These are phyloP conservation scores for Termitomyces sp. DNA, from an alignment of 768 basidiomycete species.

Conservation along the genomic window DNA sequence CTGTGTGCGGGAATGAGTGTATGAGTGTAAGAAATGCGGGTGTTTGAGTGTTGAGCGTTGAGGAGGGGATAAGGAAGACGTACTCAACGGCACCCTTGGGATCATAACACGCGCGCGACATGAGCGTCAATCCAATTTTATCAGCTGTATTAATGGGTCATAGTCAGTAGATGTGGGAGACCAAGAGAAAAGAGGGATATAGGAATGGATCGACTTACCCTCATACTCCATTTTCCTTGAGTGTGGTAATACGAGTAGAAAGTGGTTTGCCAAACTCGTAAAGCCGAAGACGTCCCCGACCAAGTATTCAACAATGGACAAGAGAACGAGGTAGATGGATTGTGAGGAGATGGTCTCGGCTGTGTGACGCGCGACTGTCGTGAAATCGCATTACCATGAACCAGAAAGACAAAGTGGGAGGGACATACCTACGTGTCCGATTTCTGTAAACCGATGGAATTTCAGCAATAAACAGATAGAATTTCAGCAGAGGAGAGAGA, in stretches of 20 bases:
- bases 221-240: constrained; percentile 79
- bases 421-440: constrained; percentile 65
- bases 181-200: not conserved
- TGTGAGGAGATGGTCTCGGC: constrained; percentile 53
- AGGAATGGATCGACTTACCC: constrained; percentile 32
- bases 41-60: not conserved
- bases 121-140: constrained; percentile 74
- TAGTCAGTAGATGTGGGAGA: not conserved
- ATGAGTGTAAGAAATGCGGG: not conserved
- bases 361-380: constrained; percentile 32
- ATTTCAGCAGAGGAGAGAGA: not conserved
- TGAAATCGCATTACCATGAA: not conserved
- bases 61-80: constrained; percentile 15
- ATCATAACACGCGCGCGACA: constrained; percentile 83
- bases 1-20: constrained; percentile 26
- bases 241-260: constrained; percentile 73
- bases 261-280: constrained; percentile 32
- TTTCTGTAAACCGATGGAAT: constrained; percentile 59
- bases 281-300: constrained; percentile 46
- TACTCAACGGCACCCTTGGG: constrained; percentile 73
- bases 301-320: constrained; percentile 37
- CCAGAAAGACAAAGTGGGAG: not conserved
- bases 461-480: too few species aligned
- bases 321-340: constrained; percentile 34
- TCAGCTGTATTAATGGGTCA: constrained; percentile 55